Base-by-base conservation (phyloP, 2,329 filamentous ascomycete genomes). In the Bipolaris cookei region DNA sequence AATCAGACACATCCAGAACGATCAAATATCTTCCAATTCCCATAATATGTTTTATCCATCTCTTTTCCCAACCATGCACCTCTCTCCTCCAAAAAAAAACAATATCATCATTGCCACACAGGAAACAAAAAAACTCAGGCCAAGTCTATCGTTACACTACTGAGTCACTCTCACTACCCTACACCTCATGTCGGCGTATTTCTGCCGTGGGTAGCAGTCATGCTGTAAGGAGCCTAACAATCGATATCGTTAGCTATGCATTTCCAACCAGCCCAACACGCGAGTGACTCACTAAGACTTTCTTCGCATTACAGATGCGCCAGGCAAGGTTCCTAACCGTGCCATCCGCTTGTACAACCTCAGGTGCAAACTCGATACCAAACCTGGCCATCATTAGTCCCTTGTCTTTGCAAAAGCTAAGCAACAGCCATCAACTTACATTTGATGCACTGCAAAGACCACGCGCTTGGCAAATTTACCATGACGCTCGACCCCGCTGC, bases 261-360 rank as follows among this genome's bases (percentile, higher is more conserved):
- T 6, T 7, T 18, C 4, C 8, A 21, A 4, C 34, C n/a, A 10
- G 28, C 20, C 7, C 37, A 32, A 53, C 18, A 25, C 21, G 10
- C 18, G 20, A 49, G 32, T 50, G 8, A 84, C 90, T 80, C 81
- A 96, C 92, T 79, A 98, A 77, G 63, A 97, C 95, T 78, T 93
- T 91, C 82, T 97, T 97, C 34, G 95, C 95, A 75, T 96, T 96
- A 76, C 90, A 95, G 62, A 99, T 91, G 70, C 95, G 86, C 93
- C 94, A 97, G 5, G 93, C 92, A 62, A 99, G 80, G 73, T 96
- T 97, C 71, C 85, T 87, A 58, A 98, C 90, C 66, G 89, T 96
- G 5, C 95, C 92, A 78, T 99, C 95, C 0, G 93, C 92, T 50
- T 90, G 87, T 30, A 99, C 95, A 0, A 98, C 94, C 42, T 92